Conservation (phyloP, 2,329 filamentous ascomycete species). For the Cladorrhinum sp. region DNA sequence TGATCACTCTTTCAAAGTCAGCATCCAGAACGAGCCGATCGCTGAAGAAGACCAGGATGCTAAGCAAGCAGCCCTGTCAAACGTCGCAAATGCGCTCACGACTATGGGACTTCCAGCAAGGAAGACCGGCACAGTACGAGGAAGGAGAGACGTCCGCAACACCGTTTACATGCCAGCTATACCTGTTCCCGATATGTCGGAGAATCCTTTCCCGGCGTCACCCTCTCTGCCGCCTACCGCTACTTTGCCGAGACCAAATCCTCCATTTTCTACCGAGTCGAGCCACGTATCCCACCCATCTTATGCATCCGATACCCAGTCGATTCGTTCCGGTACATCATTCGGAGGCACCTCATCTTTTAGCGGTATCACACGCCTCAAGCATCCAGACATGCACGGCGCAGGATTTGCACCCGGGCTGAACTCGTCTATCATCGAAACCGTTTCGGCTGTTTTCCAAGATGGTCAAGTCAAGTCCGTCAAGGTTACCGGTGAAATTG, state of each 20-base stretch:
- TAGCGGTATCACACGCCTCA: slow-evolving; percentile 59
- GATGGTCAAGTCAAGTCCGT: slow-evolving; percentile 67
- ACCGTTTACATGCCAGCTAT: slow-evolving; percentile 72
- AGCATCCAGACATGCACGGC: slow-evolving; percentile 77
- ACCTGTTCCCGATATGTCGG: slow-evolving; percentile 35
- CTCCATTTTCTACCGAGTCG: slow-evolving; percentile 61
- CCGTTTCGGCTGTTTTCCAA: slow-evolving; percentile 80
- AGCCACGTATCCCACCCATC: slow-evolving; percentile 63
- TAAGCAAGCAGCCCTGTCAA: slow-evolving; percentile 69
- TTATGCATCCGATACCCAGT: slow-evolving; percentile 77
- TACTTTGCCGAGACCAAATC: slow-evolving; percentile 41
- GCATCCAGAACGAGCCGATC: slow-evolving; percentile 74
- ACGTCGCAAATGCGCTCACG: slow-evolving; percentile 70
- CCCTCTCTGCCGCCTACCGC: slow-evolving; percentile 38
- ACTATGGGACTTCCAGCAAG: slow-evolving; percentile 61
- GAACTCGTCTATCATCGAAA: slow-evolving; percentile 87
- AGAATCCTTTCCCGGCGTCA: slow-evolving; percentile 34
- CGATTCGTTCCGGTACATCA: slow-evolving; percentile 84
- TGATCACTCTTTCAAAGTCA: slow-evolving; percentile 73
- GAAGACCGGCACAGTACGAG: slow-evolving; percentile 74
- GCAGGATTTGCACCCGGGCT: slow-evolving; percentile 75
- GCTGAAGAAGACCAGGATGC: slow-evolving; percentile 73
- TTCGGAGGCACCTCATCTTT: slow-evolving; percentile 44
- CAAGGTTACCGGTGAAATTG: slow-evolving; percentile 82
- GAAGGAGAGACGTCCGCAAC: slow-evolving; percentile 86